Evolutionary conservation across 164 flowering plant genomes (phyloP).

Genomic region (Sextonia rubra): DNA sequence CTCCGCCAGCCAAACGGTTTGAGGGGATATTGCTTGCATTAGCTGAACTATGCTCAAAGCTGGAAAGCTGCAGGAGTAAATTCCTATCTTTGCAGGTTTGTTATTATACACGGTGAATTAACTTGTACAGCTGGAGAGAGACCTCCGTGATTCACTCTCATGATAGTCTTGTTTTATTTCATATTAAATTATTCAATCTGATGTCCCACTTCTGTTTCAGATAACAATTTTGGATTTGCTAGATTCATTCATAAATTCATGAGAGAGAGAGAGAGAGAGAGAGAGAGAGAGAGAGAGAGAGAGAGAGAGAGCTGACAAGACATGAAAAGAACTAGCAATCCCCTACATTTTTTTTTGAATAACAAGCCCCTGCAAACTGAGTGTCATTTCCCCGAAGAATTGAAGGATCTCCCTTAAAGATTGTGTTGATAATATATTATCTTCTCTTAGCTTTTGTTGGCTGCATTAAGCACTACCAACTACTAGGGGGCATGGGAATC

Average conservation of each 20-base stretch:
- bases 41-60: constrained; percentile 74
- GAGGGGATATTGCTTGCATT: constrained; percentile 69
- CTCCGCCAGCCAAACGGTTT: constrained; percentile 37
- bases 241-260: too few relatives aligned
- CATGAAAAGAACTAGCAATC: too few relatives aligned
- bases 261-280: too few relatives aligned
- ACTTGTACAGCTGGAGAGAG: constrained; percentile 3
- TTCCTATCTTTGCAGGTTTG: constrained; percentile 65
- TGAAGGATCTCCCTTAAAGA: too few relatives aligned
- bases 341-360: too few relatives aligned
- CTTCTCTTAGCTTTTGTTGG: too few relatives aligned
- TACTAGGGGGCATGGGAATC: neutral
- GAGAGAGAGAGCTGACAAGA: too few relatives aligned
- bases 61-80: constrained; percentile 74
- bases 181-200: constrained; percentile 5
- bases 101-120: constrained; percentile 3
- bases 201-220: neutral
- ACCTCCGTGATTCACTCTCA: neutral
- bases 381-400: too few relatives aligned
- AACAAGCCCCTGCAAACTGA: too few relatives aligned
- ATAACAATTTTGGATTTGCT: neutral
- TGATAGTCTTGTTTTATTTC: neutral
- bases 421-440: too few relatives aligned
- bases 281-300: too few relatives aligned
- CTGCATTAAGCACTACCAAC: too few relatives aligned